Base-by-base conservation (phyloP, 352 stramenopile genomes). In the Blastocystis sp. region DNA sequence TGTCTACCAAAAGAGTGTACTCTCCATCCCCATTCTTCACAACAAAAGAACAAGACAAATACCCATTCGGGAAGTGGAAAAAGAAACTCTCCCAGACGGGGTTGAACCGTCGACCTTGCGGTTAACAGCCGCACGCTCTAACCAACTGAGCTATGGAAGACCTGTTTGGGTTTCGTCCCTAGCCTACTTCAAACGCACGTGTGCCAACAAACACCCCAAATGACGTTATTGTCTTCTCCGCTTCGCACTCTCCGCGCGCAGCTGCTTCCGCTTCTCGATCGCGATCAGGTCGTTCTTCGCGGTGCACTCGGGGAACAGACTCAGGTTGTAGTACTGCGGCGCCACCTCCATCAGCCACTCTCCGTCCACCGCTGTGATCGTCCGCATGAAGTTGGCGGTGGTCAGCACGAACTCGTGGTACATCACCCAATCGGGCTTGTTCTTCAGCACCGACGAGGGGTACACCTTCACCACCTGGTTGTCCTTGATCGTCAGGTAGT, bases 401-500 rank as follows among this genome's bases (percentile, higher is more conserved):
- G 97, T 99, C 79, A 98, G 93, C 60, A 98, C 96, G 91, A 99
- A 99, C 91, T 99, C 97, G 89, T 99, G 96, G 93, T 96, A 84
- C 48, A 84, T 38, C 62, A 84, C 74, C 74, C 74, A 84, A 40
- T 84, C 74, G 6, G 74, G 74, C 38, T 84, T 84, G 48, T 84
- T 71, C 59, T 71, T 84, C 62, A 84, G 52, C 59, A 84, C 74
- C 19, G 74, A 84, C 14, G 74, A 84, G 21, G 74, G 74, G 64
- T 84, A 71, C 59, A 84, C n/a, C 74, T 84, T 68, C 59, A 84
- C 74, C 38, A 84, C 93, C 90, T 99, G 97, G 91, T 99, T 98
- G 91, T 99, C 96, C 91, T 99, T 99, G 69, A 98, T 94, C 3
- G 97, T 99, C 43, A 98, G 91, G 91, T 99, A 99, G 82, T 96